Evolutionary conservation across 2,329 filamentous ascomycete genomes (phyloP), one percentile per base, ranked within the genome.

Genomic region (Diaporthe capsici): DNA sequence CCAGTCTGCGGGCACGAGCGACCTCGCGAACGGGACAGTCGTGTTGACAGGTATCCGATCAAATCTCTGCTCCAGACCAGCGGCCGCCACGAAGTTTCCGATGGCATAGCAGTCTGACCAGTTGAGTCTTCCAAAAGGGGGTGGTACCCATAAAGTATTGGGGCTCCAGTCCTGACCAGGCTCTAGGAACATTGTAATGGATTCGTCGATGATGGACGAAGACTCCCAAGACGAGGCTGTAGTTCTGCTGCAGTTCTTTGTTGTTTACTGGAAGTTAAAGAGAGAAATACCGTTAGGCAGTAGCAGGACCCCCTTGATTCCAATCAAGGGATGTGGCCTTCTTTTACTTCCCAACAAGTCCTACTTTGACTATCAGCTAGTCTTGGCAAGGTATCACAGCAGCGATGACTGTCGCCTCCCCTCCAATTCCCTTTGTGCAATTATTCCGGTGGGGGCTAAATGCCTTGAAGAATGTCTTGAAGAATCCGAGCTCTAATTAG

Each of bases 111-210:
- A 61, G 37, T 61, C 37, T 61, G 34, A 42, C 37, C 58, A 61
- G 22, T 17, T 4, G 13, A 61, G 58, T 3, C 12, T 42, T 5
- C 42, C 58, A 0, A 8, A 42, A 42, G 22, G 58, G 2, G 58
- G 58, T 42, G 37, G 5, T 39, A 61, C 34, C 58, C 58, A 42
- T 1, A 34, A 42, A 4, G 22, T 42, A 17, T 17, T 61, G 2
- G 58, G 58, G 37, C 58, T 61, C 58, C 58, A 61, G n/a, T 61
- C 58, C n/a, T 61, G 34, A 17, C 58, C 58, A 8, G 58, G 58
- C 58, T 61, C 22, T 25, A 42, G n/a, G 34, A 61, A 42, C 58
- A 61, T 61, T 25, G 9, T 20, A 20, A 25, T n/a, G n/a, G n/a
- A n/a, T n/a, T n/a, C n/a, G n/a, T n/a, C n/a, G 22, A 61, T n/a